phyloP scores from a whole-genome alignment of 305 asterid species.

The Ilex paraguariensis region DNA sequence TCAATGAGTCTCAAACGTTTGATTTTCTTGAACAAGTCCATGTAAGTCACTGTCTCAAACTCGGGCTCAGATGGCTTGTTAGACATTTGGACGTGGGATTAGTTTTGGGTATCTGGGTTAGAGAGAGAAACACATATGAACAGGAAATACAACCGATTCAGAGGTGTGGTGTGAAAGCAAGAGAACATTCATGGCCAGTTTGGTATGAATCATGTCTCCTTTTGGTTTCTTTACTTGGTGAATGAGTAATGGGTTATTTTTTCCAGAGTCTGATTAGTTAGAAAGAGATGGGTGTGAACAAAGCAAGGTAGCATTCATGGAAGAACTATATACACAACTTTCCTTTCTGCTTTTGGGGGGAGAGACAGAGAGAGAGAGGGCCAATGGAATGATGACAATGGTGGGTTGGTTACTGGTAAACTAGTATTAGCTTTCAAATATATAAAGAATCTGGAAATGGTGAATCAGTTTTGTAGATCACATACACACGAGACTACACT shows the following conservation, averaged over 20 bases:
- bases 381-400: slow-evolving; percentile 17
- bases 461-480: not conserved
- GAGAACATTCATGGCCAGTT: slow-evolving; percentile 29
- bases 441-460: slow-evolving; percentile 4
- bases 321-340: slow-evolving; percentile 3
- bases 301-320: slow-evolving; percentile 48
- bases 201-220: slow-evolving; percentile 24
- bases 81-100: slow-evolving; percentile 23
- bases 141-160: slow-evolving; percentile 1
- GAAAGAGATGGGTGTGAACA: slow-evolving; percentile 37
- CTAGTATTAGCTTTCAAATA: slow-evolving; percentile 26
- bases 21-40: slow-evolving; percentile 49
- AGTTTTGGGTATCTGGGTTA: not conserved
- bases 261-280: slow-evolving; percentile 19
- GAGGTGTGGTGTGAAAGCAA: slow-evolving; percentile 44
- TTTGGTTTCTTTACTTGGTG: slow-evolving; percentile 57
- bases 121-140: not conserved
- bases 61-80: slow-evolving; percentile 32
- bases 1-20: slow-evolving; percentile 77
- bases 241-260: slow-evolving; percentile 28
- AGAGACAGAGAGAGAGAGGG: slow-evolving; percentile 8
- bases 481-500: too few relatives aligned
- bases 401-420: slow-evolving; percentile 12
- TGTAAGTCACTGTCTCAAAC: slow-evolving; percentile 21
- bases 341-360: slow-evolving; percentile 8